A percentile compares a stretch with the other conserved stretches of the same genome.
phyloP scores from a whole-genome alignment of 805 yeast species.

The Debaryomyces tyrocola region DNA sequence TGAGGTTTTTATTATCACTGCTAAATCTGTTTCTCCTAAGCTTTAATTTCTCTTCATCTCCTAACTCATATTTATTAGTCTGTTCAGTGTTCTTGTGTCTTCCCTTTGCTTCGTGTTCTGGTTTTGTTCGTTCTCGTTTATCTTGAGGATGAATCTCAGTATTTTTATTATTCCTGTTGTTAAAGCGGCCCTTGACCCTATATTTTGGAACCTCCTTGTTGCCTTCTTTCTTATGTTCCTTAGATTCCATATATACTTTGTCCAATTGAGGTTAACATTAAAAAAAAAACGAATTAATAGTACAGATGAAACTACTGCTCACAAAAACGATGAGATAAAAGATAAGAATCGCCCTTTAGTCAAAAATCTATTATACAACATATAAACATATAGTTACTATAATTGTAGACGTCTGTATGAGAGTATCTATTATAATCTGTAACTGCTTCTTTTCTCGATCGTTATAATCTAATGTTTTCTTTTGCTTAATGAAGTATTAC shows the following conservation, averaged over 20 bases:
- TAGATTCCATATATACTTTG: neutral
- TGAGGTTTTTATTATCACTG: neutral
- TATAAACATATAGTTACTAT: no score
- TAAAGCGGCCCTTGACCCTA: neutral
- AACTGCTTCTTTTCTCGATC: no score
- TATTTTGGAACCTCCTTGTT: neutral
- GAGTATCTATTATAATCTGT: no score
- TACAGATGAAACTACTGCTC: no score
- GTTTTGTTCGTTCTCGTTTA: neutral
- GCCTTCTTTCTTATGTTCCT: neutral
- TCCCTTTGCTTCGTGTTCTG: neutral
- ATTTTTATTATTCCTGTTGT: neutral
- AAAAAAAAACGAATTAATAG: no score
- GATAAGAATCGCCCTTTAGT: no score
- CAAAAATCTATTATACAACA: no score
- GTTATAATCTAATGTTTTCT: neutral
- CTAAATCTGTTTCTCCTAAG: conserved; percentile 5
- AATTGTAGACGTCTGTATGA: no score
- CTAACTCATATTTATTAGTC: neutral
- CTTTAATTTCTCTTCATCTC: conserved; percentile 1
- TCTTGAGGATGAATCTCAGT: neutral
- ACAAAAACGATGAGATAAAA: no score
- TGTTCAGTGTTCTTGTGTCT: neutral
- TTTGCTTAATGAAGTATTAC: conserved; percentile 1
- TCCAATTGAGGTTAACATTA: no score